Evolutionary conservation across 345 rosid genomes (phyloP), one percentile per base, ranked within the genome.

Genomic region (Dimocarpus longan): DNA sequence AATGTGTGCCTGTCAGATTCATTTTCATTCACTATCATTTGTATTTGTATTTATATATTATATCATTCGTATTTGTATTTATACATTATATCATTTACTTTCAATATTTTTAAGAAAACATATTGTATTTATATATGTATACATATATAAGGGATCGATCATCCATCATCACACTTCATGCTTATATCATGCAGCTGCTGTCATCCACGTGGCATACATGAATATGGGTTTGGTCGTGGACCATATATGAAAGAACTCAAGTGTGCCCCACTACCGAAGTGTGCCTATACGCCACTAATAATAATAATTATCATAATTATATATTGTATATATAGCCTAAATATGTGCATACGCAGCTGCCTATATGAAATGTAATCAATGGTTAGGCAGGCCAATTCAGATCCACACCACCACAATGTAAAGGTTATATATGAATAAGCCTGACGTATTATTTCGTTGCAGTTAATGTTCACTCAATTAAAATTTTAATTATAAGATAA

Each of bases 111-210:
- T 2, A 26, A 64, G 40, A 10, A 4, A 24, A 22, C 10, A 26
- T 18, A 44, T 39, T 6, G 22, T 59, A n/a, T n/a, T 6, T 5
- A 5, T 13, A 26, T 46, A 46, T 46, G 10, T 46, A 46, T 13
- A 26, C 10, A 46, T 46, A 2, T 46, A 46, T 52, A 16, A 16
- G 59, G 59, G 56, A 82, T 68, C 78, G 77, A 60, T 57, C 80
- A 78, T 73, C 79, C 80, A 78, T 73, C 79, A 80, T 67, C 82
- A 83, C 76, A 89, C 91, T 80, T 89, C 93, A 88, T 87, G 93
- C 89, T 91, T 80, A 88, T 82, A 82, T 91, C 95, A 89, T 80
- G 76, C 85, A 84, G 54, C 73, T 71, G 91, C 83, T 83, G 80
- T 71, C 80, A 86, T 84, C 85, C 88, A 88, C 89, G 89, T 82